phyloP scores from a whole-genome alignment of 2,329 filamentous ascomycete genomes.

The Fonsecaea nubica region DNA sequence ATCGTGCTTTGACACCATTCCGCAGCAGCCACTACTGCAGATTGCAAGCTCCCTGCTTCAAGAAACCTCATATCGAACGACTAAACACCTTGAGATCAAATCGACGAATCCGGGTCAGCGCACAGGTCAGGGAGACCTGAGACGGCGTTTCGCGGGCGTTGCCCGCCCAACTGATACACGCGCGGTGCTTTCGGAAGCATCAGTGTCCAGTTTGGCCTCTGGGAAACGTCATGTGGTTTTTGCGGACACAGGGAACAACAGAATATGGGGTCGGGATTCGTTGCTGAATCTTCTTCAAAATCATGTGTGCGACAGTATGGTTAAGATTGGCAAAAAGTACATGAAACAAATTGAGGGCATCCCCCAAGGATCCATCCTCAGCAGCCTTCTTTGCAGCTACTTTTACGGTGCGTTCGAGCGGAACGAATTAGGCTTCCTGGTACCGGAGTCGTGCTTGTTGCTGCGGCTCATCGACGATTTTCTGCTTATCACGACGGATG shows the following conservation, averaged over 20 bases:
- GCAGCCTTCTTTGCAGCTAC: conserved; percentile 87
- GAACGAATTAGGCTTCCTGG: conserved; percentile 71
- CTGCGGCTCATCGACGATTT: conserved; percentile 92
- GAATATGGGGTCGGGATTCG: conserved; percentile 61
- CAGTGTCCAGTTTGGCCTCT: conserved; percentile 42
- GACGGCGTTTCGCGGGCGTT: conserved; percentile 36
- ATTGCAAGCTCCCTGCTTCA: conserved; percentile 67
- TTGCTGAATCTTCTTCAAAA: conserved; percentile 75
- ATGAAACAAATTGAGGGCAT: conserved; percentile 90
- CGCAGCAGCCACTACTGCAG: conserved; percentile 73
- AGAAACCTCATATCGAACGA: conserved; percentile 70
- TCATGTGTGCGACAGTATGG: conserved; percentile 83
- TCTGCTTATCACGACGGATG: conserved; percentile 78
- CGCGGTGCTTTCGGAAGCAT: conserved; percentile 24
- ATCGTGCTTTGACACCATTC: conserved; percentile 94
- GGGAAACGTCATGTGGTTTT: conserved; percentile 71
- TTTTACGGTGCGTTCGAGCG: conserved; percentile 90
- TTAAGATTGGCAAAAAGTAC: conserved; percentile 86
- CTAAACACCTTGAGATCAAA: conserved; percentile 71
- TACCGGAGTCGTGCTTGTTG: conserved; percentile 64
- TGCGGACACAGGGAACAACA: conserved; percentile 70
- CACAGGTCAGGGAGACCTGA: background rate
- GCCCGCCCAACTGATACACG: conserved; percentile 33
- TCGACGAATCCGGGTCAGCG: conserved; percentile 3
- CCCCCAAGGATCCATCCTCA: conserved; percentile 89